Conservation (phyloP, 2,329 filamentous ascomycete genomes). For the Fusarium sp. region DNA sequence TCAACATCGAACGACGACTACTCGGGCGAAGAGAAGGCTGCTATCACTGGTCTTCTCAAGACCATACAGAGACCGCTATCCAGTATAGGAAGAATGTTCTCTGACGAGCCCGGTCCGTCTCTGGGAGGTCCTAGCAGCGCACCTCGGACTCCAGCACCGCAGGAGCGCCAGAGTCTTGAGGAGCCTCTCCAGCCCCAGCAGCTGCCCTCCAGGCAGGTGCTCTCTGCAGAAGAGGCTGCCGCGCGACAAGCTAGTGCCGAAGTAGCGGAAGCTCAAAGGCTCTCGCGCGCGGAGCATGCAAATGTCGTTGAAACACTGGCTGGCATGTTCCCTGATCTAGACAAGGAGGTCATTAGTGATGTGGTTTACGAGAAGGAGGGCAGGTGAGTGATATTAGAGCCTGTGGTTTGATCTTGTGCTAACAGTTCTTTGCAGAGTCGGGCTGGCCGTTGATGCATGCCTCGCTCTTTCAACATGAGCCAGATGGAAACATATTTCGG, state of each 20-base stretch:
- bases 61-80: conserved; percentile 92
- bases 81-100: conserved; percentile 95
- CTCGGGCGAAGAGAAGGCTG: conserved; percentile 76
- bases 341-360: conserved; percentile 94
- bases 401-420: not conserved
- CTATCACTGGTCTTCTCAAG: conserved; percentile 85
- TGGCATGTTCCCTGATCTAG: conserved; percentile 96
- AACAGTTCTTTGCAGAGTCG: conserved; percentile 67
- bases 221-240: conserved; percentile 87
- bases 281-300: conserved; percentile 85
- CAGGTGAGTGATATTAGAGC: conserved; percentile 68
- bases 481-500: not conserved
- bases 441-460: conserved; percentile 87
- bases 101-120: conserved; percentile 68
- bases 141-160: conserved; percentile 54
- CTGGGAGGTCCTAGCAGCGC: conserved; percentile 49
- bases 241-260: conserved; percentile 92
- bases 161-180: conserved; percentile 51
- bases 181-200: conserved; percentile 50
- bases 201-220: conserved; percentile 54
- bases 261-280: conserved; percentile 83
- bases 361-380: conserved; percentile 97
- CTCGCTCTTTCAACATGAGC: conserved; percentile 71
- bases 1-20: conserved; percentile 68
- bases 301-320: conserved; percentile 94